A percentile compares a stretch with the other conserved stretches of the same genome.
These are phyloP conservation scores for Deuterostichococcus epilithicus DNA, from an alignment of 139 green algal genomes.

Conservation along the genomic window DNA sequence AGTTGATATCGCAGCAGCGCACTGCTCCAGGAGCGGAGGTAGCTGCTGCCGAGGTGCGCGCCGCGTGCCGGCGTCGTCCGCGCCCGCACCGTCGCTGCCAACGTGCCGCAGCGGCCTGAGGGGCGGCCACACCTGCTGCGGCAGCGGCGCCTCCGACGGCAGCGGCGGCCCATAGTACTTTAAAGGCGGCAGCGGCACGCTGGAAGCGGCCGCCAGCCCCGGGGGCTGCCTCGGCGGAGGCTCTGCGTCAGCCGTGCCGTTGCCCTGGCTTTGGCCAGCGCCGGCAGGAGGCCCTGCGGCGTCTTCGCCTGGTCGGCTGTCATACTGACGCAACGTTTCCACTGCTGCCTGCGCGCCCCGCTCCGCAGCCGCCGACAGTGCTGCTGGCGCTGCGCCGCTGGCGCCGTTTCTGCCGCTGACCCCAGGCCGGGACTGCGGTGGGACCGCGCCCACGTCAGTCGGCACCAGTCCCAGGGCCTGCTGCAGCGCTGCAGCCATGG, in stretches of 20 bases:
- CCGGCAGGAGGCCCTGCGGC: no score
- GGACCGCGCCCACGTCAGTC: no score
- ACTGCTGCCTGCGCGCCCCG: not conserved
- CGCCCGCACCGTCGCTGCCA: no score
- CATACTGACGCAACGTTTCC: not conserved
- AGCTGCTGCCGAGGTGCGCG: not conserved
- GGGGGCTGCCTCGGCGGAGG: not conserved
- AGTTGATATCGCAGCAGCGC: no score
- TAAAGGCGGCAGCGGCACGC: no score
- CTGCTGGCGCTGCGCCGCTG: not conserved
- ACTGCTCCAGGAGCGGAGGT: no score
- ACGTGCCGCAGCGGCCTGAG: no score
- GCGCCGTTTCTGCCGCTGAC: not conserved
- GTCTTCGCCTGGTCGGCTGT: not conserved
- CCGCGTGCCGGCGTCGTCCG: no score
- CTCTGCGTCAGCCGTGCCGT: no score
- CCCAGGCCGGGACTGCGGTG: no score
- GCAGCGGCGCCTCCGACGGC: not conserved
- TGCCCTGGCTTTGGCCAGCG: no score
- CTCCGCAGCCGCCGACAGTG: not conserved
- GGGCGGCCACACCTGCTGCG: not conserved
- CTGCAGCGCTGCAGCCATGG: not conserved
- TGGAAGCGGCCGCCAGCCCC: no score
- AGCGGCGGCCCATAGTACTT: not conserved
- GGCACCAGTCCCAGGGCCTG: not conserved